phyloP scores from a whole-genome alignment of 2,329 filamentous ascomycete genomes.

The Nakataea oryzae region DNA sequence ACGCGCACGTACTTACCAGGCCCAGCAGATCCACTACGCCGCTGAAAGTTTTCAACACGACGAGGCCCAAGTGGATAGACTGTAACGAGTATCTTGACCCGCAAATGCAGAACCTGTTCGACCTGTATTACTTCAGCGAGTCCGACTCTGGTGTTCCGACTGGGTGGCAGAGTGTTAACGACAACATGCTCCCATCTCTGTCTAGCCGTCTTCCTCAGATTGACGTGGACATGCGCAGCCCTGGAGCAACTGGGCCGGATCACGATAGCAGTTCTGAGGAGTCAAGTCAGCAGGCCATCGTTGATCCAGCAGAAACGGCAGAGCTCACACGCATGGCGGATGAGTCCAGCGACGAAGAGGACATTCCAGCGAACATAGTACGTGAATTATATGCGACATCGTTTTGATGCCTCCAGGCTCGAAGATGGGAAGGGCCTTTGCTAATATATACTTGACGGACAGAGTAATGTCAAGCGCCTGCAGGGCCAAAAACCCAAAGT shows the following conservation, averaged over 20 bases:
- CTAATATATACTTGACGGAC: background rate
- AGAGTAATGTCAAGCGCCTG: background rate
- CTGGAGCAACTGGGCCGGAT: slow-evolving; percentile 36
- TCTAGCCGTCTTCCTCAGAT: slow-evolving; percentile 34
- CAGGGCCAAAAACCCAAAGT: background rate
- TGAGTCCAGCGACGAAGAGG: slow-evolving; percentile 44
- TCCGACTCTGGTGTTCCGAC: slow-evolving; percentile 52
- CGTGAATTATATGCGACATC: slow-evolving; percentile 5
- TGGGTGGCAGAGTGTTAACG: slow-evolving; percentile 55
- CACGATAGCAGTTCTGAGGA: slow-evolving; percentile 35
- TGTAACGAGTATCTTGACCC: slow-evolving; percentile 48
- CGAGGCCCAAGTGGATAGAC: slow-evolving; percentile 41
- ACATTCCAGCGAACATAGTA: slow-evolving; percentile 22
- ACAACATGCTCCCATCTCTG: slow-evolving; percentile 47
- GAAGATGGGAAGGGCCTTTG: slow-evolving; percentile 4
- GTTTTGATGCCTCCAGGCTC: background rate
- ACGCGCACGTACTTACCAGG: background rate
- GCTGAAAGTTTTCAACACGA: slow-evolving; percentile 36
- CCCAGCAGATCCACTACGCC: slow-evolving; percentile 10
- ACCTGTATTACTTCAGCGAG: slow-evolving; percentile 56
- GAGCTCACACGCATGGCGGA: slow-evolving; percentile 44
- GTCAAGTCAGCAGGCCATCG: slow-evolving; percentile 19
- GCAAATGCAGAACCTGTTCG: slow-evolving; percentile 62
- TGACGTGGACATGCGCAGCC: slow-evolving; percentile 37
- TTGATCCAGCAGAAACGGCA: slow-evolving; percentile 14